Percentiles rank a stretch among this genome's conserved stretches.
Conservation (phyloP, 1,284 basidiomycete species). For the Ceratobasidium sp. region DNA sequence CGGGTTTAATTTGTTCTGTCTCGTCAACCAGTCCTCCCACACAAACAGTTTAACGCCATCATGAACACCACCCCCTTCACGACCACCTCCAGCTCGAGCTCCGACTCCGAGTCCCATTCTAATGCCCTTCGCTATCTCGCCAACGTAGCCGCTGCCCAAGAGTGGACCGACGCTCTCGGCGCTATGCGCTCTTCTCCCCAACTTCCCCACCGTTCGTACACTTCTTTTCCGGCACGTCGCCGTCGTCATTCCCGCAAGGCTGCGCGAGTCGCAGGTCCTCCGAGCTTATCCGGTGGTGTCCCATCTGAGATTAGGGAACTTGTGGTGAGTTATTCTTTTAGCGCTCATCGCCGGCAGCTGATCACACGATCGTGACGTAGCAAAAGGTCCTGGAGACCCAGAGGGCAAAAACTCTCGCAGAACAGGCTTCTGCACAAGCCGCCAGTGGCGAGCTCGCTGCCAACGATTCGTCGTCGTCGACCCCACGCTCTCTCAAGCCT, state of each 20-base stretch:
- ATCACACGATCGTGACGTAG: slow-evolving; percentile 29
- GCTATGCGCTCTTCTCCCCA: slow-evolving; percentile 6
- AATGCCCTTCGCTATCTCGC: slow-evolving; percentile 27
- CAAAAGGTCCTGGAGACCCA: slow-evolving; percentile 33
- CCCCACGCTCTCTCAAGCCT: slow-evolving; percentile 20
- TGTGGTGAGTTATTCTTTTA: not conserved
- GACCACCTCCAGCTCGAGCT: not conserved
- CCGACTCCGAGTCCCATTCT: not conserved
- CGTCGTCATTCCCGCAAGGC: slow-evolving; percentile 31
- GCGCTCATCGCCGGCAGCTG: not conserved
- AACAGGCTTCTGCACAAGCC: slow-evolving; percentile 17
- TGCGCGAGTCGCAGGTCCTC: slow-evolving; percentile 21
- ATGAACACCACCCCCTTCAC: slow-evolving; percentile 39
- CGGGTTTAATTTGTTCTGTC: slow-evolving; percentile 5
- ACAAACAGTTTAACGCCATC: slow-evolving; percentile 23
- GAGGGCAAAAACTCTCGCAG: not conserved
- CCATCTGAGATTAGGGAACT: slow-evolving; percentile 28
- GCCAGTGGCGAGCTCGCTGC: not conserved
- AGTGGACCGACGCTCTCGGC: slow-evolving; percentile 29
- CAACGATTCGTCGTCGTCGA: slow-evolving; percentile 14
- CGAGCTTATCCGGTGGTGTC: slow-evolving; percentile 1
- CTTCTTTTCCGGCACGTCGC: slow-evolving; percentile 26
- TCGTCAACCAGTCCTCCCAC: slow-evolving; percentile 12
- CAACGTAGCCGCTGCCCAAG: slow-evolving; percentile 32
- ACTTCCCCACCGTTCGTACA: slow-evolving; percentile 1